A percentile compares a stretch with the other conserved stretches of the same genome.
Evolutionary conservation across 148 eudicot genomes (phyloP).

Genomic region (Tetragonia tetragonoides): DNA sequence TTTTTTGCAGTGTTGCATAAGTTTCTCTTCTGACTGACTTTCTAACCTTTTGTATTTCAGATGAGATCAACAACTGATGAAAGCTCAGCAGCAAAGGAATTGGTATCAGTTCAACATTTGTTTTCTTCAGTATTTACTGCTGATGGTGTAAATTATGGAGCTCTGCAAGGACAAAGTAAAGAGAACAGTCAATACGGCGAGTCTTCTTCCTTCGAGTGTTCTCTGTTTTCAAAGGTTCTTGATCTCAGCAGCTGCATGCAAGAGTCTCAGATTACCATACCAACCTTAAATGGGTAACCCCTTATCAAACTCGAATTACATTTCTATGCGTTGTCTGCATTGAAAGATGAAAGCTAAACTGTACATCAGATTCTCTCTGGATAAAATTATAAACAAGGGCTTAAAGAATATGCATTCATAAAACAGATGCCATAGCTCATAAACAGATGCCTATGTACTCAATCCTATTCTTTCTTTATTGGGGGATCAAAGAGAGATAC

Average conservation of each 20-base stretch:
- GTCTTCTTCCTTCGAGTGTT: conserved; percentile 26
- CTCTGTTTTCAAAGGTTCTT: conserved; percentile 42
- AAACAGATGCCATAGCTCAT: no score
- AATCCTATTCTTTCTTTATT: no score
- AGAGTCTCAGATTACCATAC: conserved; percentile 70
- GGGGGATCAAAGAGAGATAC: no score
- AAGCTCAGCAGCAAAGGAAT: conserved; percentile 42
- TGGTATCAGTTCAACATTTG: conserved; percentile 54
- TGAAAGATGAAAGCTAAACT: neutral
- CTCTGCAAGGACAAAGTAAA: conserved; percentile 26
- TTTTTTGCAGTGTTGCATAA: neutral
- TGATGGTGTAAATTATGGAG: conserved; percentile 36
- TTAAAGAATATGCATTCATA: no score
- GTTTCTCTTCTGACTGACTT: conserved; percentile 9
- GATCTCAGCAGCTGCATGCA: conserved; percentile 75
- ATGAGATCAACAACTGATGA: conserved; percentile 41
- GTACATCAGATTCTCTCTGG: neutral
- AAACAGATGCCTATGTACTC: no score
- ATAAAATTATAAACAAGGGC: neutral
- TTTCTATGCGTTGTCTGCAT: neutral
- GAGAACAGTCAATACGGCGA: conserved; percentile 22
- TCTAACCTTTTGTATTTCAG: conserved; percentile 34
- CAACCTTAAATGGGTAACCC: conserved; percentile 87
- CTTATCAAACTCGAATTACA: neutral
- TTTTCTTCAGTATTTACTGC: conserved; percentile 60